Evolutionary conservation across 2,329 filamentous ascomycete genomes (phyloP), one percentile per base, ranked within the genome.

Genomic region (Nemania sp.): DNA sequence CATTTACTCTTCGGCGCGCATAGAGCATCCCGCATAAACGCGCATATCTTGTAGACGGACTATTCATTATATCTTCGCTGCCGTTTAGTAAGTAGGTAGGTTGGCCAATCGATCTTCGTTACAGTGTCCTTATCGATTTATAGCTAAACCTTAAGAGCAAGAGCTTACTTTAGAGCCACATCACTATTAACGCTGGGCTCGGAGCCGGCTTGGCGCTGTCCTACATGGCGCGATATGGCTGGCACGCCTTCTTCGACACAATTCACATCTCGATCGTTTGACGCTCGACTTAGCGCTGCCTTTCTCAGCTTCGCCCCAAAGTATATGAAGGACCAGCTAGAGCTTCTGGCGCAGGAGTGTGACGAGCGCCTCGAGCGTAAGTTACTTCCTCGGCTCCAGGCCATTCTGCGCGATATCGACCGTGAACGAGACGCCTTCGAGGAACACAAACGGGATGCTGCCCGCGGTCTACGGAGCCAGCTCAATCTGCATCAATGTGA

Each of bases 241-340:
- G 69, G 67, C 24, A 15, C 45, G 35, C 66, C 62, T 43, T 4
- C 52, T 26, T 68, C 57, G 52, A 65, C 52, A 49, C 57, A 32
- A 53, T 62, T 32, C n/a, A 70, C 66, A 61, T 32, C 22, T 47
- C 58, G 57, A 18, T 53, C 13, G 29, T 47, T 35, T 63, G 64
- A 69, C 27, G 51, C 45, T 20, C 74, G 73, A 38, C 70, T 77
- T 26, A 72, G 75, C 54, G 68, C 52, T 64, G 73, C 75, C 6
- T 57, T 77, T 35, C 68, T 71, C n/a, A 70, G 73, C 15, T 77
- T 75, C 59, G 74, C 74, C 45, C 65, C 72, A 11, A 64, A 52
- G 15, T 77, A 70, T 60, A 73, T 77, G 54, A 76, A 73, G 66
- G 68, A 73, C 3, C 73, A 77, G 68, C 55, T 77, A 22, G 68